These are phyloP conservation scores for Apiotrichum porosum DNA, from an alignment of 1,284 basidiomycete species.

Conservation along the genomic window DNA sequence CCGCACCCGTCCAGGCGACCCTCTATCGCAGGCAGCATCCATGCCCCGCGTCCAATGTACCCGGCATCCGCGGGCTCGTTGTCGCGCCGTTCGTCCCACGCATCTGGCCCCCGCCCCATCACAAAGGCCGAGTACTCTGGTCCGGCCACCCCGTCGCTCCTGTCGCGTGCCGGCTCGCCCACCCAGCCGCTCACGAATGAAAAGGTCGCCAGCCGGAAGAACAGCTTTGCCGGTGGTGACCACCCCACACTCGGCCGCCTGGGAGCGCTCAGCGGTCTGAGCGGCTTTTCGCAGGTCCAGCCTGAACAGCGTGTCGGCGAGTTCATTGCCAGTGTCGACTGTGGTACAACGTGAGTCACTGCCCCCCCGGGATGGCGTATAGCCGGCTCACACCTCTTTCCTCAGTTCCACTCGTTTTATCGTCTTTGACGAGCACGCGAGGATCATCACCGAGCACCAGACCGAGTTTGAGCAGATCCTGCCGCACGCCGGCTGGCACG, in stretches of 20 bases:
- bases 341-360: slow-evolving; percentile 76
- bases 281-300: slow-evolving; percentile 29
- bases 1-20: slow-evolving; percentile 17
- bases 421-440: slow-evolving; percentile 81
- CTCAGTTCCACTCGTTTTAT: slow-evolving; percentile 90
- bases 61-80: slow-evolving; percentile 12
- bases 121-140: slow-evolving; percentile 36
- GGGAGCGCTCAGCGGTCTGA: slow-evolving; percentile 21
- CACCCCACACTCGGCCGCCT: slow-evolving; percentile 7
- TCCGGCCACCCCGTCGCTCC: slow-evolving; percentile 39
- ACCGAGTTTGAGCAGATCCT: slow-evolving; percentile 89
- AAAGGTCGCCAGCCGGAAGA: slow-evolving; percentile 23
- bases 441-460: slow-evolving; percentile 82
- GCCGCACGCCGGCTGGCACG: slow-evolving; percentile 90
- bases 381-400: neutral
- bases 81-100: slow-evolving; percentile 32
- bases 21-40: slow-evolving; percentile 10
- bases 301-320: slow-evolving; percentile 49
- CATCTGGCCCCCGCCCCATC: slow-evolving; percentile 39
- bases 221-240: slow-evolving; percentile 20
- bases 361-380: no score
- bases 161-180: slow-evolving; percentile 46
- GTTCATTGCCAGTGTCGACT: slow-evolving; percentile 84
- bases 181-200: slow-evolving; percentile 42
- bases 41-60: slow-evolving; percentile 9